A percentile compares a stretch with the other conserved stretches of the same genome.
Conservation (phyloP, 2,329 filamentous ascomycete species). For the Clarireedia sp. region DNA sequence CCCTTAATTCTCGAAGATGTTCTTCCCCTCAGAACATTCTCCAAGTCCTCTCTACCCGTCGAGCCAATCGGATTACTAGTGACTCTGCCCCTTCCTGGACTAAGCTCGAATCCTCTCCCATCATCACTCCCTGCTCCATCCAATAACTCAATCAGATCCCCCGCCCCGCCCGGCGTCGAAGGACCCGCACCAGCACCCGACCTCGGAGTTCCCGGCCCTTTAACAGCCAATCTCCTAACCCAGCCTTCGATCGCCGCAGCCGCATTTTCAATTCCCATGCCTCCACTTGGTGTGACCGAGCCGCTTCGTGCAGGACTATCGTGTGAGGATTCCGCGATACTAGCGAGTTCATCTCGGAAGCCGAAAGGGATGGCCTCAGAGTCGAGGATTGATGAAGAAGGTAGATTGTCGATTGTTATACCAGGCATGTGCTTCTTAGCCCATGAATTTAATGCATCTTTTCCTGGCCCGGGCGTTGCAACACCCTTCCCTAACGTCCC, state of each 20-base stretch:
- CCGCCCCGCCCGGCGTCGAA: slow-evolving; percentile 37
- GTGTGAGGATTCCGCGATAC: slow-evolving; percentile 36
- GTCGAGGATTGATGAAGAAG: slow-evolving; percentile 58
- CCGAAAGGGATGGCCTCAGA: slow-evolving; percentile 51
- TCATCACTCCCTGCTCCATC: slow-evolving; percentile 53
- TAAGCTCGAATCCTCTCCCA: slow-evolving; percentile 31
- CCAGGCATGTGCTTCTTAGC: slow-evolving; percentile 76
- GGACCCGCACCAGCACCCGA: background rate
- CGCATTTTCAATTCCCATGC: slow-evolving; percentile 63
- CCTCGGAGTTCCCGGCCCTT: slow-evolving; percentile 47
- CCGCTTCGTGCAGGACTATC: slow-evolving; percentile 20
- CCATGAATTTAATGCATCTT: slow-evolving; percentile 77
- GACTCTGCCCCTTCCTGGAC: slow-evolving; percentile 6
- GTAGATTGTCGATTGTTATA: slow-evolving; percentile 60
- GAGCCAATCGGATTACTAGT: no score
- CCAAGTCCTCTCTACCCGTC: slow-evolving; percentile 10
- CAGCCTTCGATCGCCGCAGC: slow-evolving; percentile 85
- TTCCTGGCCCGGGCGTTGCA: slow-evolving; percentile 69
- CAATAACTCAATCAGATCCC: slow-evolving; percentile 65
- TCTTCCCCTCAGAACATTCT: slow-evolving; percentile 11
- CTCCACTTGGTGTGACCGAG: slow-evolving; percentile 36
- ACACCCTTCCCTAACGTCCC: slow-evolving; percentile 69
- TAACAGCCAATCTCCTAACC: slow-evolving; percentile 73
- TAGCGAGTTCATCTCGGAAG: slow-evolving; percentile 34
- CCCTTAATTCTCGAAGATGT: slow-evolving; percentile 16